Percentiles rank a stretch among this genome's conserved stretches.
These are phyloP conservation scores for Sporothrix phasma DNA, from an alignment of 2,329 filamentous ascomycete species.

Conservation along the genomic window DNA sequence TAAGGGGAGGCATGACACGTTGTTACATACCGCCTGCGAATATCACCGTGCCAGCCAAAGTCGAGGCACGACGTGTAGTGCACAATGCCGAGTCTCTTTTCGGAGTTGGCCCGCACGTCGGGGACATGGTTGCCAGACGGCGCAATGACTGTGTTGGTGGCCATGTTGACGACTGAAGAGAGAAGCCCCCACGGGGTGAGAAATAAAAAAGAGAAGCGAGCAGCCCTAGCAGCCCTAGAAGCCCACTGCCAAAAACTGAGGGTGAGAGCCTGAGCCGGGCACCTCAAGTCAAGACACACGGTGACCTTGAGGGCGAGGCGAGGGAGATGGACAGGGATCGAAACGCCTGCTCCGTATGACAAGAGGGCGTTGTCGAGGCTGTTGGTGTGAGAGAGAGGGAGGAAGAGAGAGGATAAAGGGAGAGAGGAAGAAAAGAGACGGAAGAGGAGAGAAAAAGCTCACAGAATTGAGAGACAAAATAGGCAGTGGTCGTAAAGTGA, in stretches of 20 bases:
- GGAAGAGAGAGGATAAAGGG: not conserved
- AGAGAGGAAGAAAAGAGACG: not conserved
- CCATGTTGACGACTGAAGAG: slow-evolving; percentile 1
- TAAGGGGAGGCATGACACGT: not conserved
- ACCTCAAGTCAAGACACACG: not conserved
- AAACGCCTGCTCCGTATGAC: not conserved
- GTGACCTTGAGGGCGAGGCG: not conserved
- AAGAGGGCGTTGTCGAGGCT: not conserved
- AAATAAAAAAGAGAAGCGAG: not conserved
- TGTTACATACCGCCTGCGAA: slow-evolving; percentile 33
- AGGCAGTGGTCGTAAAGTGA: not conserved
- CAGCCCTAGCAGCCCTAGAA: not conserved
- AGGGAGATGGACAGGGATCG: not conserved
- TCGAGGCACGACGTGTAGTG: slow-evolving; percentile 32
- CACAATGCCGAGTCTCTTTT: slow-evolving; percentile 33
- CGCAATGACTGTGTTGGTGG: not conserved
- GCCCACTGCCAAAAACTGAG: not conserved
- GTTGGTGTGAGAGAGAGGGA: not conserved
- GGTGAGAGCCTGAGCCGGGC: not conserved
- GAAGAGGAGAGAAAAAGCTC: not conserved
- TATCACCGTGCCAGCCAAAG: slow-evolving; percentile 34
- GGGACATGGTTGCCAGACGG: slow-evolving; percentile 21
- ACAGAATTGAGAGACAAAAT: not conserved
- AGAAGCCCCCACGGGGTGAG: not conserved
- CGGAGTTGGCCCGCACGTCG: slow-evolving; percentile 24